A percentile compares a stretch with the other conserved stretches of the same genome.
These are phyloP conservation scores for Vitis hybrid DNA, from an alignment of 177 flowering plant species.

Conservation along the genomic window DNA sequence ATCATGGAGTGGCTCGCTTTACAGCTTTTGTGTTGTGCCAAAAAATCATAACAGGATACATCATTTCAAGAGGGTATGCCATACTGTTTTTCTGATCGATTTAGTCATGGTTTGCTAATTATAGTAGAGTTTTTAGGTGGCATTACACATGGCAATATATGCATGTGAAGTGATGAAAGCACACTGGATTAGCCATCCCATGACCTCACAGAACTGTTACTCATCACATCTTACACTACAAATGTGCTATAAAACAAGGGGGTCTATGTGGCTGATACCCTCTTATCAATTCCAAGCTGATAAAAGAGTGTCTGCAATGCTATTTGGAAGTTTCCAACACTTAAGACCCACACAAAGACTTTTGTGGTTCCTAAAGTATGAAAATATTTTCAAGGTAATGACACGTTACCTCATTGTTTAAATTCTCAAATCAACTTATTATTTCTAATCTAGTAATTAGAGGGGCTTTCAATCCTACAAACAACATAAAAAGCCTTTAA, in stretches of 20 bases:
- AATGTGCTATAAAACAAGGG: conserved; percentile 17
- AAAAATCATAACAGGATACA: conserved; percentile 5
- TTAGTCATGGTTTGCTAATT: conserved; percentile 11
- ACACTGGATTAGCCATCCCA: neutral
- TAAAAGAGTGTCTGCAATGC: neutral
- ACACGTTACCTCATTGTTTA: neutral
- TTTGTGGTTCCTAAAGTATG: neutral
- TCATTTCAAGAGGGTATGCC: conserved; percentile 1
- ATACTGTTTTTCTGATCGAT: neutral
- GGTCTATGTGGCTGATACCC: conserved; percentile 14
- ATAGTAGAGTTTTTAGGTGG: conserved; percentile 13
- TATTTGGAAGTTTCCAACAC: conserved; percentile 18
- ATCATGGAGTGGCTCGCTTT: conserved; percentile 21
- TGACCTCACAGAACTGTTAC: conserved; percentile 3
- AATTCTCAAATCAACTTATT: conserved; percentile 6
- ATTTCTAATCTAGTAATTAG: too few species aligned
- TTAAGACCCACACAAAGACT: conserved; percentile 9
- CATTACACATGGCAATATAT: conserved; percentile 13
- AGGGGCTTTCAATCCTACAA: too few species aligned
- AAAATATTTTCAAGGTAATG: conserved; percentile 2
- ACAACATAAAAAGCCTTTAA: too few species aligned
- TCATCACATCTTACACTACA: conserved; percentile 9
- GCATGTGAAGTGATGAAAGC: neutral
- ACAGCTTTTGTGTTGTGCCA: conserved; percentile 15
- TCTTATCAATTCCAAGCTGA: conserved; percentile 12